Conservation (phyloP, 805 yeast species). For the Torulaspora quercuum region DNA sequence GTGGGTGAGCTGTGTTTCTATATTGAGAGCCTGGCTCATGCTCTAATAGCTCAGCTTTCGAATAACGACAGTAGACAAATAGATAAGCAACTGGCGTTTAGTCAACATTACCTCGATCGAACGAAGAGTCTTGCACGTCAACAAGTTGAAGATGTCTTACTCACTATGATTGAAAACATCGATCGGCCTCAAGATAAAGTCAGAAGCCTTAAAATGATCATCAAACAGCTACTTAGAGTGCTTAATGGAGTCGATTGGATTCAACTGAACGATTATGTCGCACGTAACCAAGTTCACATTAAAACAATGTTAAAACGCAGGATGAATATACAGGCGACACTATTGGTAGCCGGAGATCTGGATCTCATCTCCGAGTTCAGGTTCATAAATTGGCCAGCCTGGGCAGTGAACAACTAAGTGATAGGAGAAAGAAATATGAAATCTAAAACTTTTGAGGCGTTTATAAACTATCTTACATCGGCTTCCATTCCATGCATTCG, state of each 20-base stretch:
- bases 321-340: constrained; percentile 17
- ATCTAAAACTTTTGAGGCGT: too few relatives aligned
- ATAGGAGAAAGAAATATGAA: constrained; percentile 1
- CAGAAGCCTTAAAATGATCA: constrained; percentile 7
- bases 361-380: constrained; percentile 22
- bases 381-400: constrained; percentile 19
- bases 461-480: constrained; percentile 2
- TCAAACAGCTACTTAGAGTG: constrained; percentile 8
- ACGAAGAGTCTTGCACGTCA: constrained; percentile 9
- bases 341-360: constrained; percentile 21
- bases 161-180: constrained; percentile 3
- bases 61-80: neutral
- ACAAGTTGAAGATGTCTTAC: constrained; percentile 12
- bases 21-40: constrained; percentile 13
- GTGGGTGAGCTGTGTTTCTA: constrained; percentile 9
- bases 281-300: constrained; percentile 5
- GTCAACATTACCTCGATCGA: constrained; percentile 10
- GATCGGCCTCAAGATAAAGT: constrained; percentile 1
- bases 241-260: constrained; percentile 11
- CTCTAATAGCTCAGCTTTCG: constrained; percentile 8
- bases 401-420: constrained; percentile 6
- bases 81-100: constrained; percentile 8
- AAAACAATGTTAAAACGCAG: constrained; percentile 11
- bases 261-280: constrained; percentile 6
- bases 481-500: neutral